A percentile compares a stretch with the other conserved stretches of the same genome.
Conservation (phyloP, 306 rosid genomes). For the Rubus idaeus region DNA sequence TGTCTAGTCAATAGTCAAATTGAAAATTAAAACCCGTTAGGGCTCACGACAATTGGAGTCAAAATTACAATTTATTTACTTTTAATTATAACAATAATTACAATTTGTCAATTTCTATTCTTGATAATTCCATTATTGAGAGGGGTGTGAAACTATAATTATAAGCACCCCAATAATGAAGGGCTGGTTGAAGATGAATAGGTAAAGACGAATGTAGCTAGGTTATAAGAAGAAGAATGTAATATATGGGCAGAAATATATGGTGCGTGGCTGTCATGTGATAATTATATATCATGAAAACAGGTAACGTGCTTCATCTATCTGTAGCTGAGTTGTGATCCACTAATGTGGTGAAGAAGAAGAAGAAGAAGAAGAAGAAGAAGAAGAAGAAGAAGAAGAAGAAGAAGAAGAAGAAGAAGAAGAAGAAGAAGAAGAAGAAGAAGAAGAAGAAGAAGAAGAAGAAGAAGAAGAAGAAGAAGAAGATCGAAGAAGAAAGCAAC, state of each 20-base stretch:
- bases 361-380: not conserved
- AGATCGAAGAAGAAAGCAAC: not conserved
- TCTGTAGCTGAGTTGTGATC: conserved; percentile 6
- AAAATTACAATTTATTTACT: not conserved
- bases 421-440: too few relatives aligned
- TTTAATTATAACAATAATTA: not conserved
- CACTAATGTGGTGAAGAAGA: not conserved
- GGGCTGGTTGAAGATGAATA: not conserved
- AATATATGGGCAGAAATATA: not conserved
- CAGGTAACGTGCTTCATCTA: not conserved
- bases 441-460: too few relatives aligned
- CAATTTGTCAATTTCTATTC: not conserved
- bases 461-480: not conserved
- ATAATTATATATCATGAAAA: not conserved
- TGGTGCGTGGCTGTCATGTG: conserved; percentile 4
- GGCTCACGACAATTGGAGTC: not conserved
- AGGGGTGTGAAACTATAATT: not conserved
- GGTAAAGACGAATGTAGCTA: not conserved
- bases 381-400: too few relatives aligned
- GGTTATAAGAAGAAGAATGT: not conserved
- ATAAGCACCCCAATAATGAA: not conserved
- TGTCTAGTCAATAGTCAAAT: not conserved
- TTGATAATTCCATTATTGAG: not conserved
- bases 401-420: too few relatives aligned
- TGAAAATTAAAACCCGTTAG: not conserved